Evolutionary conservation across 768 basidiomycete species (phyloP), one percentile per base, ranked within the genome.

Genomic region (Leucogyrophana mollusca): DNA sequence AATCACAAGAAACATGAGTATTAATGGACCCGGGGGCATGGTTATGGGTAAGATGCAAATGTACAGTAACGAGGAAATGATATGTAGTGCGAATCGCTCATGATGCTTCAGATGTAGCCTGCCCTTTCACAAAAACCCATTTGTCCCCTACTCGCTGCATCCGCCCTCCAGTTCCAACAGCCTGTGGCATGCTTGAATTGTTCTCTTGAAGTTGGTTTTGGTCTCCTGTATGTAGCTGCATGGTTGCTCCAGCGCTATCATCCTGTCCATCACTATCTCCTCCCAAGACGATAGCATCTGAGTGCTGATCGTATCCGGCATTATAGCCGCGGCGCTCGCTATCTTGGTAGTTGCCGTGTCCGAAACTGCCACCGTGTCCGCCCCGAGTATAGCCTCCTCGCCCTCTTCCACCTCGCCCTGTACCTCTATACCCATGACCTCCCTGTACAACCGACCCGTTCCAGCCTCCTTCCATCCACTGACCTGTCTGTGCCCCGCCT

Each of bases 81-180:
- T 51, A 30, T 52, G 52, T 17, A 44, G 27, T 55, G 56, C 60
- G 51, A 47, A 53, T 44, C 52, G 39, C 37, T 50, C 11, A 55
- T 62, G 62, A 52, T 34, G 10, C 34, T 46, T 46, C 49, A 55
- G 56, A 49, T 56, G 56, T 47, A 57, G n/a, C n/a, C n/a, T 4
- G 50, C 48, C 72, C 73, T 53, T 72, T 77, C 53, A 82, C 79
- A 66, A 85, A 88, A 43, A 82, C 66, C 88, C 86, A 88, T 56
- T 76, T 80, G 64, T 83, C 87, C 34, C 80, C 85, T 17, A 87
- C 69, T 54, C 73, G 78, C 66, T 82, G 79, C 86, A 89, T 89
- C 48, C 75, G 70, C 23, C 79, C 78, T 7, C 77, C 76, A 18
- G 60, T 50, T 24, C 64, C 60, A 21, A 53, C 57, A 37, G 45